Evolutionary conservation across 1,284 basidiomycete genomes (phyloP).

Genomic region (Ustilago esculenta): DNA sequence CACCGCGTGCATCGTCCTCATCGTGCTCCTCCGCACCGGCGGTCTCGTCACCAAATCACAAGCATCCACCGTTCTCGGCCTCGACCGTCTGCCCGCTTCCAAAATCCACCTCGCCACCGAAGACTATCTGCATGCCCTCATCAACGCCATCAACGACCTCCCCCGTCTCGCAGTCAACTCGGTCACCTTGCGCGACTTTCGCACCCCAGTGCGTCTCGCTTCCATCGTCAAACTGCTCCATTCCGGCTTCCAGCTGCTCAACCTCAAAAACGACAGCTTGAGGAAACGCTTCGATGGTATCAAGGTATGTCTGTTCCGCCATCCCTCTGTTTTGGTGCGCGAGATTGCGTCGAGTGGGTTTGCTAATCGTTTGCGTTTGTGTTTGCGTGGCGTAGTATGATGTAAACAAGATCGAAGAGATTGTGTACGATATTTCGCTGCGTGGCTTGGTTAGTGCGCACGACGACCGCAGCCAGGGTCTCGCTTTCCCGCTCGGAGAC

Average conservation of each 20-base stretch:
- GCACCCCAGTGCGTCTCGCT: conserved; percentile 54
- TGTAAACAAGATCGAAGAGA: conserved; percentile 64
- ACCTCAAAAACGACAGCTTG: conserved; percentile 64
- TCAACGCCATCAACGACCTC: conserved; percentile 60
- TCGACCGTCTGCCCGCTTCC: not conserved
- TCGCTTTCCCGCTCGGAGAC: conserved; percentile 13
- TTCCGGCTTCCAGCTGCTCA: conserved; percentile 62
- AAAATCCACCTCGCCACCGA: conserved; percentile 50
- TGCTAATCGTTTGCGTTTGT: not conserved
- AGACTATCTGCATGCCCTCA: conserved; percentile 61
- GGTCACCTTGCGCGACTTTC: conserved; percentile 56
- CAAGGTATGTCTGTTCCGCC: conserved; percentile 43
- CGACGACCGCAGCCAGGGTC: conserved; percentile 10
- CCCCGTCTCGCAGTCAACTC: conserved; percentile 47
- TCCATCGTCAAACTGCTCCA: conserved; percentile 63
- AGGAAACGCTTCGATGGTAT: conserved; percentile 64
- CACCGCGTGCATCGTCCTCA: conserved; percentile 19
- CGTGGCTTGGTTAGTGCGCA: conserved; percentile 36
- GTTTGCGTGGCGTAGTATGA: conserved; percentile 53
- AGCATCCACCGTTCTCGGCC: conserved; percentile 25
- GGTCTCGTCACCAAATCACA: conserved; percentile 45
- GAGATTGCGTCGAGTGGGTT: not conserved
- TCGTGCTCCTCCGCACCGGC: conserved; percentile 41
- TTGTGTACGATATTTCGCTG: conserved; percentile 63
- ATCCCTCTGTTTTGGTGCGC: too few relatives aligned